A percentile compares a stretch with the other conserved stretches of the same genome.
Conservation (phyloP, 2,329 filamentous ascomycete genomes). For the Nemania sp. region DNA sequence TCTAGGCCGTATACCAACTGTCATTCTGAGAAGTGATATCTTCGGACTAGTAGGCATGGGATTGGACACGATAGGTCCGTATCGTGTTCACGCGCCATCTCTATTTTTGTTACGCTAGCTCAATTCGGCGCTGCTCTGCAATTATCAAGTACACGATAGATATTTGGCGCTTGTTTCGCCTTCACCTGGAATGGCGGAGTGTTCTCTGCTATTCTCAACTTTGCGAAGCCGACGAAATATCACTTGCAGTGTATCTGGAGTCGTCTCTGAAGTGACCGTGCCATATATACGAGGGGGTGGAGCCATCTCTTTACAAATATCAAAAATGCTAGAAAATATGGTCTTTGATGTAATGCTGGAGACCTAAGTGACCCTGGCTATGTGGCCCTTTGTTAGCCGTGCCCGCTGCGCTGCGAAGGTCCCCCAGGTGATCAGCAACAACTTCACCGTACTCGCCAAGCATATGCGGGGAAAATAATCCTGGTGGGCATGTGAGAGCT, state of each 20-base stretch:
- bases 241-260: not conserved
- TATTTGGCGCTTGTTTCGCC: not conserved
- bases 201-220: not conserved
- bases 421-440: constrained; percentile 14
- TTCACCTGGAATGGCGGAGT: not conserved
- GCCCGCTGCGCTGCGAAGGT: not conserved
- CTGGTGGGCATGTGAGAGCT: not conserved
- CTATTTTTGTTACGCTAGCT: not conserved
- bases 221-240: not conserved
- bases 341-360: too few species aligned
- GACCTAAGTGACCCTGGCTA: too few species aligned
- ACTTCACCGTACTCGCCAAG: constrained; percentile 9
- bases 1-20: constrained; percentile 1
- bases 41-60: too few species aligned
- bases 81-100: not conserved
- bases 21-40: not conserved
- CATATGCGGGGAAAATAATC: constrained; percentile 19
- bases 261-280: not conserved
- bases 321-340: too few species aligned
- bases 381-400: too few species aligned
- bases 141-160: not conserved
- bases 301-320: too few species aligned
- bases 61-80: not conserved
- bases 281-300: not conserved
- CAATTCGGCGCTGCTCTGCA: not conserved